Evolutionary conservation across 164 flowering plant genomes (phyloP), one percentile per base, ranked within the genome.

Genomic region (Stephania cephalantha): DNA sequence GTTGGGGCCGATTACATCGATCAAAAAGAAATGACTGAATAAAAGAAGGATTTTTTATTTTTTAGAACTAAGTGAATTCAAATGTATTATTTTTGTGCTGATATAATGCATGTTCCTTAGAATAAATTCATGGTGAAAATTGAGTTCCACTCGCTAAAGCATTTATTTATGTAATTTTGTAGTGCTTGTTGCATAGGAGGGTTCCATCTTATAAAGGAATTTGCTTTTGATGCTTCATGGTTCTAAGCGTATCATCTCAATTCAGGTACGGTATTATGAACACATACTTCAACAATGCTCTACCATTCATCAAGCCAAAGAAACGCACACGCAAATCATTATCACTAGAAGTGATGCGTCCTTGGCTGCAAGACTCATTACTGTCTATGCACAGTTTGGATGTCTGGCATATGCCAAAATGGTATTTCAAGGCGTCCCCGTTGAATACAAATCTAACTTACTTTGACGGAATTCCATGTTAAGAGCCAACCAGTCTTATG

Each of bases 381-480:
- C 93, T 0, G 63, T 74, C 13, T 93, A 89, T 75, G 53, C 87
- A 30, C 79, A 81, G 22, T 82, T 83, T 12, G 85, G 86, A 82
- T 73, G 69, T 35, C 72, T 91, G 30, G 3, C 55, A 5, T 82
- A 84, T 69, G 87, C 98, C 31, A 83, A 69, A 29, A 78, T 65
- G 17, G 92, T 88, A 71, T 90, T 91, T 75, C 80, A 79, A 15
- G 58, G 71, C 17, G 15, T 44, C 20, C 82, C 84, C 6, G 18
- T 77, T 66, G 81, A 81, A 10, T 77, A 81, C 69, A 7, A 12
- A 12, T 79, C 81, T 1, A 83, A 82, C 69, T 48, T 79, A n/a
- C 78, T 87, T 0, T 61, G 89, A 70, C 89, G 95, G 92, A 91
- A 93, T 76, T 85, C 95, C 13, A 88, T 93, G 8, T 48, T 93